Evolutionary conservation across 2,329 filamentous ascomycete species (phyloP).

Genomic region (Alternaria alternata): DNA sequence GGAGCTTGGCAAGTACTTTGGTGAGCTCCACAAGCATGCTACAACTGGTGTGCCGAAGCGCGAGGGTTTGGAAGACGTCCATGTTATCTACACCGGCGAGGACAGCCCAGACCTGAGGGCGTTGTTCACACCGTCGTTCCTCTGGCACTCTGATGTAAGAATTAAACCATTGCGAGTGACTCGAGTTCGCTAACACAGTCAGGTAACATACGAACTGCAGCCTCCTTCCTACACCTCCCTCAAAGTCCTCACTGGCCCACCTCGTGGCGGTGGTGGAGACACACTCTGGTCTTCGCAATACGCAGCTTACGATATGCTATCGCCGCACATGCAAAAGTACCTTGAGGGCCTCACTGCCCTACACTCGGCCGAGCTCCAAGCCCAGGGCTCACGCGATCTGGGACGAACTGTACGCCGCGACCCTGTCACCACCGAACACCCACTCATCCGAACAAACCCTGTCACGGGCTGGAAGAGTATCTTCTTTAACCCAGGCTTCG

Average conservation of each 20-base stretch:
- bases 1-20: conserved; percentile 62
- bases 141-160: conserved; percentile 64
- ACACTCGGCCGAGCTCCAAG: conserved; percentile 64
- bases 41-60: conserved; percentile 62
- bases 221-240: conserved; percentile 66
- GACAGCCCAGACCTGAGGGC: conserved; percentile 62
- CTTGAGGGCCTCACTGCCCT: conserved; percentile 65
- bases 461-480: conserved; percentile 69
- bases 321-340: conserved; percentile 64
- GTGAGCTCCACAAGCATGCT: conserved; percentile 63
- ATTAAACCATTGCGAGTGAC: not conserved
- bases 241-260: conserved; percentile 63
- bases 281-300: conserved; percentile 67
- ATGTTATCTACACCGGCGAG: conserved; percentile 64
- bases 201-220: conserved; percentile 66
- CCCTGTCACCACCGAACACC: conserved; percentile 64
- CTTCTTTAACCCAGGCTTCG: conserved; percentile 67
- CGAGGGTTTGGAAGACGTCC: conserved; percentile 63
- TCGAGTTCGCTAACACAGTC: conserved; percentile 8
- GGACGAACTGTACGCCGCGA: conserved; percentile 63
- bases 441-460: conserved; percentile 66
- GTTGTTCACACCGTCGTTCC: conserved; percentile 63
- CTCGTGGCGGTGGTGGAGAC: conserved; percentile 64
- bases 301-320: conserved; percentile 66
- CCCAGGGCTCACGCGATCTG: conserved; percentile 58